Evolutionary conservation across 331 rosid genomes (phyloP).

Genomic region (Prunus yedoensis): DNA sequence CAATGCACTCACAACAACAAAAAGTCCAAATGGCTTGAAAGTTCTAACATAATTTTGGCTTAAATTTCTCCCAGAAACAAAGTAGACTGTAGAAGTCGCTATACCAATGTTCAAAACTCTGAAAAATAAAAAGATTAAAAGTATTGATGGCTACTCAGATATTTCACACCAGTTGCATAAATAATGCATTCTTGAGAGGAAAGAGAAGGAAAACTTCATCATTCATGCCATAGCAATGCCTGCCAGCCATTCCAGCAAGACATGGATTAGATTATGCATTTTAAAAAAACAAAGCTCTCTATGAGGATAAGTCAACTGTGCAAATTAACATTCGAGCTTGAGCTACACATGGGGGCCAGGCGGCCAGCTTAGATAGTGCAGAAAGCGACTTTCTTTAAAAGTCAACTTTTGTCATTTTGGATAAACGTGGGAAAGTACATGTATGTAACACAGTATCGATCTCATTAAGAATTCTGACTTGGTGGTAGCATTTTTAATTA

Average conservation of each 20-base stretch:
- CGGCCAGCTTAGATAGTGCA: constrained; percentile 13
- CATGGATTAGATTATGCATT: neutral
- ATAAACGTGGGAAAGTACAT: constrained; percentile 14
- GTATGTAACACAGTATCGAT: constrained; percentile 9
- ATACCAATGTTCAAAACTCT: too few species aligned
- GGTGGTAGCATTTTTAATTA: constrained; percentile 3
- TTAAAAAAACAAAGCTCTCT: neutral
- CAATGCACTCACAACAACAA: neutral
- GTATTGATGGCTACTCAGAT: too few species aligned
- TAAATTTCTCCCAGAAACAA: neutral
- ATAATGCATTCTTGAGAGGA: too few species aligned
- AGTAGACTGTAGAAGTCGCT: neutral
- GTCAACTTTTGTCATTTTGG: constrained; percentile 49
- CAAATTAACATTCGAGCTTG: neutral
- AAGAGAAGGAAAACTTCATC: too few species aligned
- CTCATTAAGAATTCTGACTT: neutral
- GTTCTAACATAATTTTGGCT: neutral
- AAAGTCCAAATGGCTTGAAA: neutral
- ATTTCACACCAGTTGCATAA: too few species aligned
- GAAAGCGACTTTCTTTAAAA: constrained; percentile 29
- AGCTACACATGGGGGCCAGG: neutral
- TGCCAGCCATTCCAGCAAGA: neutral
- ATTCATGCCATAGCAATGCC: too few species aligned
- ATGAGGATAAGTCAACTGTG: neutral
- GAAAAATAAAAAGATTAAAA: too few species aligned